phyloP scores from a whole-genome alignment of 2,329 filamentous ascomycete genomes.

The Pseudopithomyces maydicus region DNA sequence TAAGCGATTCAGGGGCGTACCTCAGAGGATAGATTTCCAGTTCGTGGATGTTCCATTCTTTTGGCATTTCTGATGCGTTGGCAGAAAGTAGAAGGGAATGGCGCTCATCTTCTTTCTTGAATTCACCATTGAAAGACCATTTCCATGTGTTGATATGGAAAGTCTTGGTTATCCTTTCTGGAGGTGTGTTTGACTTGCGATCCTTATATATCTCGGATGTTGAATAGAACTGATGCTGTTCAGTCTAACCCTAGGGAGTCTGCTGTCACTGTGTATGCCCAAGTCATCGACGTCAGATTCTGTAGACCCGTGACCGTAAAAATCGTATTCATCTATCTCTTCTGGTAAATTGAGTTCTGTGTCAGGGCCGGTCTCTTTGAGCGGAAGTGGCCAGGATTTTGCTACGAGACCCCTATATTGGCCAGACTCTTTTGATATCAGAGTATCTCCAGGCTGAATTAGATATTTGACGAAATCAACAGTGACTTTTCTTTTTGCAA shows the following conservation, averaged over 20 bases:
- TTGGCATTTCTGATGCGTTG: not conserved
- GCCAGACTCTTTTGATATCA: constrained; percentile 3
- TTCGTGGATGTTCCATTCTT: constrained; percentile 7
- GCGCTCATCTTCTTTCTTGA: constrained; percentile 5
- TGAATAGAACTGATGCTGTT: not conserved
- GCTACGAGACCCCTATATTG: constrained; percentile 5
- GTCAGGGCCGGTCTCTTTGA: too few species aligned
- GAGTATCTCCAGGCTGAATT: constrained; percentile 17
- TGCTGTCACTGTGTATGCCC: too few species aligned
- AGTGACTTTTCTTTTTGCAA: constrained; percentile 8
- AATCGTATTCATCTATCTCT: not conserved
- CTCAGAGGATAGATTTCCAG: constrained; percentile 13
- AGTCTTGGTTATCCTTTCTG: not conserved
- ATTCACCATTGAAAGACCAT: constrained; percentile 14
- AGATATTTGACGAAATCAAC: constrained; percentile 11
- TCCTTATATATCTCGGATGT: not conserved
- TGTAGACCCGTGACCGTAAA: not conserved
- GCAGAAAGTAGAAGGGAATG: not conserved
- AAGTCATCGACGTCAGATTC: not conserved
- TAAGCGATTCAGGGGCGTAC: constrained; percentile 4
- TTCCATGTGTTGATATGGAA: constrained; percentile 5
- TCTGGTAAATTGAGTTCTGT: not conserved
- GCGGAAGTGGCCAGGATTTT: constrained; percentile 11
- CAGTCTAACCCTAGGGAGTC: too few species aligned
- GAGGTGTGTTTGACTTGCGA: not conserved